Evolutionary conservation across 495 filamentous ascomycete genomes (phyloP), one percentile per base, ranked within the genome.

Genomic region (Talaromyces thailandensis): DNA sequence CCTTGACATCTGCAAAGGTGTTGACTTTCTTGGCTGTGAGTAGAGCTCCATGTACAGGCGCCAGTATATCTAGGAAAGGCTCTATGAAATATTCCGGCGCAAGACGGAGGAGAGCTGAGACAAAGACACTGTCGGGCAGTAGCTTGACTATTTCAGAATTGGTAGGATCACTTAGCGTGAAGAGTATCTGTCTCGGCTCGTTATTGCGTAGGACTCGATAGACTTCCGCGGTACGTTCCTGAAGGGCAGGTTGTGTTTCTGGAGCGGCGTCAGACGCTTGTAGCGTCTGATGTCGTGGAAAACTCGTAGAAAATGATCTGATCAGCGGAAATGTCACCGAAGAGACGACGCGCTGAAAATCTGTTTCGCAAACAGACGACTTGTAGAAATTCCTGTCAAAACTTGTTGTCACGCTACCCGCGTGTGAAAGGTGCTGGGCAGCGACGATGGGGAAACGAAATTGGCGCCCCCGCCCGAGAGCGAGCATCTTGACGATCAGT

Each of bases 11-110:
- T 18, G 74, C 64, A 16, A 78, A 24, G 5, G 70, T 62, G 48
- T 70, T 67, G 32, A 69, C 51, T 24, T 62, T 58, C 31, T 69
- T 64, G 62, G 68, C 23, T 37, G 72, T 1, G 18, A 77, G 70
- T 21, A 75, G 65, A 50, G 65, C 68, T 5, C 80, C 73, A 63
- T 84, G 79, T 6, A 86, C 60, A 0, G 73, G 65, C 23, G 71
- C 68, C 35, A 86, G 71, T 56, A 84, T 69, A 35, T 81, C 69
- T 16, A 77, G 75, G 66, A 81, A 83, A 4, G 81, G 76, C 37
- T 72, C 68, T 50, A 81, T 60, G 56, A 81, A 79, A 65, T 79
- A 71, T 25, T 67, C 57, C 3, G 78, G 78, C 14, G 76, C 75
- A 1, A 81, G 70, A 26, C 71, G 66, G 58, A 68, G 68, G 28